These are phyloP conservation scores for Chaetomium sp. DNA, from an alignment of 2,329 filamentous ascomycete genomes.

Conservation along the genomic window DNA sequence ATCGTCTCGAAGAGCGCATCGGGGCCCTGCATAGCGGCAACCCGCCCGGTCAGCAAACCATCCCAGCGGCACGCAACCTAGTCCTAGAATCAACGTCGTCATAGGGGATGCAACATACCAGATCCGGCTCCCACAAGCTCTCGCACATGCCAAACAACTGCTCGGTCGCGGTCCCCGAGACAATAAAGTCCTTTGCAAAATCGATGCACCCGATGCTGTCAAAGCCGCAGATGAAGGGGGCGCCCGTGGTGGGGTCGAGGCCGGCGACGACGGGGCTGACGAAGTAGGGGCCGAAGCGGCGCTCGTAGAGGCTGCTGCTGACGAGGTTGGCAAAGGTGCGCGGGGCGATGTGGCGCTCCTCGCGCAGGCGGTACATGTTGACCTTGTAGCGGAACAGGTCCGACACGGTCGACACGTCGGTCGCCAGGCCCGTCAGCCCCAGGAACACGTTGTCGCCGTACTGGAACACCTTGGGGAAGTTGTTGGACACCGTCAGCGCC, in stretches of 20 bases:
- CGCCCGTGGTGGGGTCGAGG: slow-evolving; percentile 88
- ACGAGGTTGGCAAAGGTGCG: slow-evolving; percentile 97
- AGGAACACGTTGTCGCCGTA: slow-evolving; percentile 90
- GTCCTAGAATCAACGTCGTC: neutral
- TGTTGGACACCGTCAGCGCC: slow-evolving; percentile 96
- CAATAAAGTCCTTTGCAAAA: slow-evolving; percentile 99
- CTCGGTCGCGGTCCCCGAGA: slow-evolving; percentile 92
- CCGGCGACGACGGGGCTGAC: slow-evolving; percentile 93
- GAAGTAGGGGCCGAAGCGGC: slow-evolving; percentile 94
- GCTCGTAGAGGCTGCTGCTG: slow-evolving; percentile 87
- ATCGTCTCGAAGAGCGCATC: slow-evolving; percentile 98
- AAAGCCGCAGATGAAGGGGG: slow-evolving; percentile 98
- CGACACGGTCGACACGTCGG: slow-evolving; percentile 89
- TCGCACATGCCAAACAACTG: slow-evolving; percentile 99
- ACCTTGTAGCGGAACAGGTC: slow-evolving; percentile 99
- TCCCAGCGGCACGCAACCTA: neutral
- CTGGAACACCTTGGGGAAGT: slow-evolving; percentile 99
- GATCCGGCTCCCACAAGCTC: slow-evolving; percentile 94
- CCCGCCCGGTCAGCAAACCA: slow-evolving; percentile 30
- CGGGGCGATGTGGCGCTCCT: slow-evolving; percentile 94
- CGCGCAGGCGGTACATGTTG: slow-evolving; percentile 98
- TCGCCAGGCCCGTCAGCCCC: slow-evolving; percentile 92
- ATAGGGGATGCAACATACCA: slow-evolving; percentile 64
- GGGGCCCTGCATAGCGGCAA: slow-evolving; percentile 60
- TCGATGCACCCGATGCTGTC: slow-evolving; percentile 99